These are phyloP conservation scores for Colletotrichum sp. DNA, from an alignment of 2,329 filamentous ascomycete genomes.

Conservation along the genomic window DNA sequence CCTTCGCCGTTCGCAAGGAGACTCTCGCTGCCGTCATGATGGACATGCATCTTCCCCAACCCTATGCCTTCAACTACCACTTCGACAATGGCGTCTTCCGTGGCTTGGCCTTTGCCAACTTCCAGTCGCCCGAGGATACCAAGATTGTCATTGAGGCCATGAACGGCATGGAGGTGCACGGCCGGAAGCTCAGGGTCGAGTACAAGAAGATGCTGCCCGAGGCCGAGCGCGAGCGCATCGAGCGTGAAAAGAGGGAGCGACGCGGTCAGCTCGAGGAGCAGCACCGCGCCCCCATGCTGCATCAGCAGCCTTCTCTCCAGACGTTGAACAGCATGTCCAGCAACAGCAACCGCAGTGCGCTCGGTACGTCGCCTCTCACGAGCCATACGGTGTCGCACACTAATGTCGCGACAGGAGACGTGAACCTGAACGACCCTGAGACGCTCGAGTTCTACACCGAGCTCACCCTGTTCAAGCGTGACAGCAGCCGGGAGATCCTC, in stretches of 20 bases:
- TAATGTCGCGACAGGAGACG: constrained; percentile 53
- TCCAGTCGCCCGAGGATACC: constrained; percentile 94
- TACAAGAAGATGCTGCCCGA: constrained; percentile 99
- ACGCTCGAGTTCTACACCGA: constrained; percentile 91
- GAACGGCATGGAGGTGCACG: constrained; percentile 95
- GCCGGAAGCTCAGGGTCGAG: constrained; percentile 91
- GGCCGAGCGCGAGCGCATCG: constrained; percentile 92
- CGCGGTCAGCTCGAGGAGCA: constrained; percentile 97
- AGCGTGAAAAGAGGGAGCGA: constrained; percentile 95
- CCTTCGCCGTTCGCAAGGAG: constrained; percentile 97
- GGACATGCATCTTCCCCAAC: constrained; percentile 88
- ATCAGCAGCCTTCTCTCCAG: constrained; percentile 86
- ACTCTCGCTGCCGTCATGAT: constrained; percentile 93
- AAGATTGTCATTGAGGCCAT: constrained; percentile 89
- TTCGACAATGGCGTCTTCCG: constrained; percentile 98
- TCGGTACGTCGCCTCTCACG: constrained; percentile 3
- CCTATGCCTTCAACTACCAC: constrained; percentile 99
- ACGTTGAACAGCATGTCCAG: constrained; percentile 72
- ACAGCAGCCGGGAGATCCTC: constrained; percentile 76
- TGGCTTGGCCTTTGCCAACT: constrained; percentile 96
- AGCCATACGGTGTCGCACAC: constrained; percentile 8
- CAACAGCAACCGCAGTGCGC: constrained; percentile 58
- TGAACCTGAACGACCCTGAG: constrained; percentile 90
- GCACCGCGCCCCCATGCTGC: constrained; percentile 79
- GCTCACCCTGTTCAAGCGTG: constrained; percentile 86